These are phyloP conservation scores for Pholiota adiposa DNA, from an alignment of 1,284 basidiomycete species.

Conservation along the genomic window DNA sequence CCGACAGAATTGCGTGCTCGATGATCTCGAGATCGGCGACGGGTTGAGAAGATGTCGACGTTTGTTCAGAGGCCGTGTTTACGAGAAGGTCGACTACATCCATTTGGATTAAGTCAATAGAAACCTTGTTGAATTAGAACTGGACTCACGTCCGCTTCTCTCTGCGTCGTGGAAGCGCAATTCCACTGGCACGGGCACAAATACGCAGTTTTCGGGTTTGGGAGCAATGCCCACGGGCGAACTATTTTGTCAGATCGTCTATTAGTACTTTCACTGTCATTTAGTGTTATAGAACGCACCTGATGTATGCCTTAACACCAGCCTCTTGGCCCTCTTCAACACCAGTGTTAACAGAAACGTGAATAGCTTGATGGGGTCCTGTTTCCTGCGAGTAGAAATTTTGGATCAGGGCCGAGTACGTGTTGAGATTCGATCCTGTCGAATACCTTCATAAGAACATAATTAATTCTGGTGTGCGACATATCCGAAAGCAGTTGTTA, in stretches of 20 bases:
- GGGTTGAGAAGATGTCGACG: slow-evolving; percentile 55
- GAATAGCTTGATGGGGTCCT: slow-evolving; percentile 86
- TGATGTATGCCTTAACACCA: slow-evolving; percentile 88
- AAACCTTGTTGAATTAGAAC: slow-evolving; percentile 1
- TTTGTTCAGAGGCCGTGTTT: slow-evolving; percentile 53
- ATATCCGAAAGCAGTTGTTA: slow-evolving; percentile 16
- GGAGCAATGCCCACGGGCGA: slow-evolving; percentile 85
- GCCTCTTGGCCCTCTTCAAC: slow-evolving; percentile 72
- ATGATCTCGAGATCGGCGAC: slow-evolving; percentile 68
- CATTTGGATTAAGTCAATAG: neutral
- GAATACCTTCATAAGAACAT: slow-evolving; percentile 72
- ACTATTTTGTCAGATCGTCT: slow-evolving; percentile 41
- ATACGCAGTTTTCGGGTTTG: slow-evolving; percentile 92
- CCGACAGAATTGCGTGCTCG: slow-evolving; percentile 72
- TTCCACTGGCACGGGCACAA: slow-evolving; percentile 85
- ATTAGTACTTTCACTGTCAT: neutral
- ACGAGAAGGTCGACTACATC: slow-evolving; percentile 77
- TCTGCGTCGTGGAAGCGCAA: slow-evolving; percentile 84
- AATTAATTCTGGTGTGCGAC: slow-evolving; percentile 5
- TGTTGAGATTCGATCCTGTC: slow-evolving; percentile 89
- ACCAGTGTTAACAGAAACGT: slow-evolving; percentile 92
- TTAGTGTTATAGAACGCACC: slow-evolving; percentile 48
- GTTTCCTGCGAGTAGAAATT: slow-evolving; percentile 98
- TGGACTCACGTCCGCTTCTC: slow-evolving; percentile 78
- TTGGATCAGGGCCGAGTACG: slow-evolving; percentile 97